A percentile compares a stretch with the other conserved stretches of the same genome.
phyloP scores from a whole-genome alignment of 2,329 filamentous ascomycete species.

The Exophiala alcalophila region DNA sequence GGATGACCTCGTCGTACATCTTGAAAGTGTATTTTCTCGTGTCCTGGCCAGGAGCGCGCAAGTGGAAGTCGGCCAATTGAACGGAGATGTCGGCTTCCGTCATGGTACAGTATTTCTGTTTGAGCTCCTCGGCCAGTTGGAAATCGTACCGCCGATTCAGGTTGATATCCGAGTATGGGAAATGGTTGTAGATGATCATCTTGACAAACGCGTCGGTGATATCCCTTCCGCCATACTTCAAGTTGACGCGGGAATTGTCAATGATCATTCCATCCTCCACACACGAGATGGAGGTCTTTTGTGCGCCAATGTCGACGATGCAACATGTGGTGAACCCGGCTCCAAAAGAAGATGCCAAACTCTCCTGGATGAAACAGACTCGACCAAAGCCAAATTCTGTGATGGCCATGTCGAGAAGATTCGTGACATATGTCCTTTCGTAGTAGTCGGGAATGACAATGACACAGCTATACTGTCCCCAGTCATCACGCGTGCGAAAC shows the following conservation, averaged over 20 bases:
- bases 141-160: conserved; percentile 87
- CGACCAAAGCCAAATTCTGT: conserved; percentile 84
- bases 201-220: conserved; percentile 93
- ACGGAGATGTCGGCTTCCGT: conserved; percentile 86
- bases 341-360: conserved; percentile 88
- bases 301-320: conserved; percentile 92
- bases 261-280: conserved; percentile 94
- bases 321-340: conserved; percentile 92
- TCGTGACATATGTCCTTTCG: conserved; percentile 87
- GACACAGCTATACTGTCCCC: conserved; percentile 91
- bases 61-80: conserved; percentile 83
- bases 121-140: conserved; percentile 88
- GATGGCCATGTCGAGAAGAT: conserved; percentile 79
- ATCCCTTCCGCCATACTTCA: conserved; percentile 90
- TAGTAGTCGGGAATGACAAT: conserved; percentile 96
- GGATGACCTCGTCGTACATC: conserved; percentile 90
- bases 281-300: conserved; percentile 96
- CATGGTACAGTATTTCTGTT: conserved; percentile 89
- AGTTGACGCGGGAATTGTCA: conserved; percentile 89
- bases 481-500: conserved; percentile 56
- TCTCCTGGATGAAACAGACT: conserved; percentile 94
- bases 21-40: conserved; percentile 95
- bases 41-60: conserved; percentile 81
- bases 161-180: conserved; percentile 94
- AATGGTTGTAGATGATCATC: conserved; percentile 96